phyloP scores from a whole-genome alignment of 768 basidiomycete species.

The Amanita muscaria region DNA sequence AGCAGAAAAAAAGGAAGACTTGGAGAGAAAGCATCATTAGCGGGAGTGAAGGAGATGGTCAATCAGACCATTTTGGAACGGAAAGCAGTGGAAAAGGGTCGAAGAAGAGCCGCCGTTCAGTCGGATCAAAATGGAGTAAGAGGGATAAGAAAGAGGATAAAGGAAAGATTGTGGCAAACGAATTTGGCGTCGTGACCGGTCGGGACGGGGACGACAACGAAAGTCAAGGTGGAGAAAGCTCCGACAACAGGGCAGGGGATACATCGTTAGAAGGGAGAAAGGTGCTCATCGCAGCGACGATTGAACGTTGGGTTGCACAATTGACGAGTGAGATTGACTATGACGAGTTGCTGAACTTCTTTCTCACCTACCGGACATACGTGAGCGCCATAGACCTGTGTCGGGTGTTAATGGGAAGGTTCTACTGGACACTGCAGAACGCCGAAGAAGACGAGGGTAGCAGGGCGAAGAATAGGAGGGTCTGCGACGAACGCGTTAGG shows the following conservation, averaged over 20 bases:
- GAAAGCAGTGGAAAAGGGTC: constrained; percentile 31
- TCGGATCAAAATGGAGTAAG: constrained; percentile 26
- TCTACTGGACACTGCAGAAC: constrained; percentile 74
- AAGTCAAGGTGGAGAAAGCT: background rate
- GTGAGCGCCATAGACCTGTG: constrained; percentile 72
- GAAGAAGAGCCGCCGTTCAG: constrained; percentile 20
- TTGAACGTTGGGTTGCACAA: constrained; percentile 91
- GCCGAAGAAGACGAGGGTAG: background rate
- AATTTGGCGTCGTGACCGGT: constrained; percentile 4
- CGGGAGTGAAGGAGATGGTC: constrained; percentile 14
- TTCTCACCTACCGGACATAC: constrained; percentile 87
- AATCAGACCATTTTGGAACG: constrained; percentile 22
- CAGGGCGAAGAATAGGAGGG: background rate
- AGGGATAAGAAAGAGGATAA: constrained; percentile 15
- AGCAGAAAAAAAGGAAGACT: constrained; percentile 1
- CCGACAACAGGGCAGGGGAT: background rate
- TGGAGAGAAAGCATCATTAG: constrained; percentile 5
- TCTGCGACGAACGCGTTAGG: constrained; percentile 54
- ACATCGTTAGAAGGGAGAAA: constrained; percentile 21
- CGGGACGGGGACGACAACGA: background rate
- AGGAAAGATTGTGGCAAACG: background rate
- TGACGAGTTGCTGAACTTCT: constrained; percentile 82
- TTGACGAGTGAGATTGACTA: constrained; percentile 81
- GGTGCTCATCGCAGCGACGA: constrained; percentile 80
- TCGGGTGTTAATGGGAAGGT: constrained; percentile 75